Percentiles rank a stretch among this genome's conserved stretches.
These are phyloP conservation scores for Suaeda aralocaspica DNA, from an alignment of 148 eudicot genomes.

Conservation along the genomic window DNA sequence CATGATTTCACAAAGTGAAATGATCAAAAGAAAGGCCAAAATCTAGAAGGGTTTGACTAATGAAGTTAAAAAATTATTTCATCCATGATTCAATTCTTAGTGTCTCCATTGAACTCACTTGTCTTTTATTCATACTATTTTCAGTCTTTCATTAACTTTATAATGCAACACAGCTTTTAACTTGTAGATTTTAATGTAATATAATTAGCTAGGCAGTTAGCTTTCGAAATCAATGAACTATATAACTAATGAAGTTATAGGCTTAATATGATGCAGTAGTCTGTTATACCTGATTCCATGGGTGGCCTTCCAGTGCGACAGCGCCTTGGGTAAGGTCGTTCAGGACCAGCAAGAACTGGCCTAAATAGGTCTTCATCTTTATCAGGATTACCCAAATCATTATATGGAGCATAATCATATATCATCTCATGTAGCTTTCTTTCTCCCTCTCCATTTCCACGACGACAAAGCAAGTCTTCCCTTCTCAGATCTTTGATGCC, in stretches of 20 bases:
- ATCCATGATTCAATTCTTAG: background rate
- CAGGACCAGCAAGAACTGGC: slow-evolving; percentile 59
- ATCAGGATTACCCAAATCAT: slow-evolving; percentile 86
- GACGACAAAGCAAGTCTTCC: slow-evolving; percentile 62
- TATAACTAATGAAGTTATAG: too few species aligned
- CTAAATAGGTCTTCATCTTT: slow-evolving; percentile 56
- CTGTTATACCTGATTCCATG: slow-evolving; percentile 43
- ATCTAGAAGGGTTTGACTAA: background rate
- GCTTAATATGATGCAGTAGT: background rate
- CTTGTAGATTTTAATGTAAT: too few species aligned
- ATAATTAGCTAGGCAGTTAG: too few species aligned
- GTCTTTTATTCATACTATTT: background rate
- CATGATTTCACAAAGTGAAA: slow-evolving; percentile 5
- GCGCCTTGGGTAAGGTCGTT: slow-evolving; percentile 92
- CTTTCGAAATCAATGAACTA: too few species aligned
- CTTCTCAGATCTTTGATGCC: slow-evolving; percentile 76
- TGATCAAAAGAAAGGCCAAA: slow-evolving; percentile 16
- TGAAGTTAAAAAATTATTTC: background rate
- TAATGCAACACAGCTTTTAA: background rate
- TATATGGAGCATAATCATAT: slow-evolving; percentile 86
- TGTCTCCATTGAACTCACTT: background rate
- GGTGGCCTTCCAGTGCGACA: slow-evolving; percentile 91
- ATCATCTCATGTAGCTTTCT: slow-evolving; percentile 71
- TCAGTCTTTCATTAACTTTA: background rate
- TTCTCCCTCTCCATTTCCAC: slow-evolving; percentile 79